These are phyloP conservation scores for Leccinum longicurvipes DNA, from an alignment of 768 basidiomycete genomes.

Conservation along the genomic window DNA sequence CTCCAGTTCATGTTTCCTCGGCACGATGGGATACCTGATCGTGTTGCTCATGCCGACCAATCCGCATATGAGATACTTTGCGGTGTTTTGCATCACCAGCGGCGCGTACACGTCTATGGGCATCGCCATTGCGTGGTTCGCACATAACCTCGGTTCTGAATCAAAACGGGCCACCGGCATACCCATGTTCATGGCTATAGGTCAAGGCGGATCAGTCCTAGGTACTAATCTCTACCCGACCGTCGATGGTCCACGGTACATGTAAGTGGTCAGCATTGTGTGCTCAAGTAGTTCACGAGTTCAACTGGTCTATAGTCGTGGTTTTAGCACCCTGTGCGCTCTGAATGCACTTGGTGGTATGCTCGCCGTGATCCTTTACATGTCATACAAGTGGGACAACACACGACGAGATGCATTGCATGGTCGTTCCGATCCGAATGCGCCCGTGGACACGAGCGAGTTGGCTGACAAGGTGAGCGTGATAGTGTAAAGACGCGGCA, in stretches of 20 bases:
- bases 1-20: conserved; percentile 27
- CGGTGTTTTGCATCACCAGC: conserved; percentile 71
- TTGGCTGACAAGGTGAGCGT: conserved; percentile 61
- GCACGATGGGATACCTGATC: conserved; percentile 53
- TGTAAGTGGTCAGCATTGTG: conserved; percentile 38
- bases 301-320: conserved; percentile 34
- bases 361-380: conserved; percentile 45
- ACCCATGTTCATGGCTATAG: conserved; percentile 77
- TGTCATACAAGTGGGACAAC: conserved; percentile 64
- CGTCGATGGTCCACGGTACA: conserved; percentile 60
- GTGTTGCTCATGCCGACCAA: conserved; percentile 53
- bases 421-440: conserved; percentile 45
- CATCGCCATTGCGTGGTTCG: conserved; percentile 73
- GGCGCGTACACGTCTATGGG: conserved; percentile 79
- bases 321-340: conserved; percentile 51
- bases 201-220: conserved; percentile 73
- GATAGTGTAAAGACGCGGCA: too few species aligned
- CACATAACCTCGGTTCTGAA: conserved; percentile 76
- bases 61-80: conserved; percentile 68
- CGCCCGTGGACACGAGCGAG: conserved; percentile 56
- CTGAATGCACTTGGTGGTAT: conserved; percentile 16
- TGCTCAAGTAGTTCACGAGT: not conserved
- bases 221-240: conserved; percentile 72
- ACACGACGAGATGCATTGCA: conserved; percentile 47
- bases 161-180: conserved; percentile 75